Base-by-base conservation (phyloP, 495 filamentous ascomycete species). In the Penicillium coffeae region DNA sequence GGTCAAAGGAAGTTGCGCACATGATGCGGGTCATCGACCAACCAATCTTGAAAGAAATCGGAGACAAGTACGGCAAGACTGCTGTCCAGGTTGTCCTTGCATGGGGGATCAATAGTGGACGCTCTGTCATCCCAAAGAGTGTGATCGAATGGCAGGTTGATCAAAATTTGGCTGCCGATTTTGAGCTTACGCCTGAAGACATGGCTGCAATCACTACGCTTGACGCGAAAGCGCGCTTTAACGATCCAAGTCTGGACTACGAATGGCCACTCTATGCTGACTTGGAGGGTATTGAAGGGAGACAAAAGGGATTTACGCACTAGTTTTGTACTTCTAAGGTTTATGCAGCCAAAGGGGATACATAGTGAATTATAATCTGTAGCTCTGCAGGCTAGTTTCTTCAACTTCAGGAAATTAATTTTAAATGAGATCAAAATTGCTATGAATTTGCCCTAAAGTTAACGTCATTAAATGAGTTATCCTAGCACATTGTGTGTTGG, bases 51-150 rank as follows among this genome's bases (percentile, higher is more conserved):
- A 69, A 72, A 25, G 71, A 81, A 19, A 71, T 87, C 50, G 84
- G 77, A 3, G 68, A 79, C 64, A 79, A 80, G 50, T 78, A 87
- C 47, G 66, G 69, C 38, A 85, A 85, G 58, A 78, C 62, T 2
- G 74, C 79, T 0, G 78, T 82, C 5, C 80, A 86, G 56, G 70
- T 79, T 1, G 74, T 78, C 2, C 71, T 88, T 30, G 51, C 79
- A 0, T 82, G 78, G 85, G 83, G 84, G 7, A 75, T 88, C 30
- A 67, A 76, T 14, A 65, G 75, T 19, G 83, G 79, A 5, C 75
- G 77, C 18, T 68, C 67, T 12, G 82, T 88, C 4, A 75, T 88
- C 39, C 81, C 83, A 0, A 90, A 88, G 71, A 74, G 67, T 35
- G 71, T 71, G 41, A 68, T 74, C 0, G 66, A 70, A 0, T 62